Conservation (phyloP, 331 rosid species). For the Cydonia oblonga region DNA sequence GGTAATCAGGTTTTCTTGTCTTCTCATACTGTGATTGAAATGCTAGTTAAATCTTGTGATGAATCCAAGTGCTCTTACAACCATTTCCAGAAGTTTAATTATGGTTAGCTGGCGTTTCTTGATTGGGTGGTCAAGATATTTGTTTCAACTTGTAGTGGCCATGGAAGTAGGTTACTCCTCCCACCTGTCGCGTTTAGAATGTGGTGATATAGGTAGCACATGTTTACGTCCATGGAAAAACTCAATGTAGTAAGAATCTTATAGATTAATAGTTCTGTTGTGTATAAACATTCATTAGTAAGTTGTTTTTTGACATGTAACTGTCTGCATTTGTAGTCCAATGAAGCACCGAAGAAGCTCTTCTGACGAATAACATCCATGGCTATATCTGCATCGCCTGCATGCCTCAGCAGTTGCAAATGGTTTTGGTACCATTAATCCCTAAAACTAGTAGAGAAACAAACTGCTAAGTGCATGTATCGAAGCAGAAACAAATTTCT, state of each 20-base stretch:
- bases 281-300: neutral
- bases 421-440: slow-evolving; percentile 59
- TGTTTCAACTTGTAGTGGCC: neutral
- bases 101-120: neutral
- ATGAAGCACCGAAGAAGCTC: slow-evolving; percentile 15
- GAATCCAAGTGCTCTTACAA: neutral
- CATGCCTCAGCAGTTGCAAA: slow-evolving; percentile 20
- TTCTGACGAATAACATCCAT: slow-evolving; percentile 37
- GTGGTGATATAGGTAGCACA: neutral
- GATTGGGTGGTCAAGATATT: neutral
- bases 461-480: slow-evolving; percentile 18
- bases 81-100: neutral
- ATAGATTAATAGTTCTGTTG: neutral
- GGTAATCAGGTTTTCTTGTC: neutral
- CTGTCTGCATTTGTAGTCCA: slow-evolving; percentile 28
- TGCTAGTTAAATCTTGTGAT: neutral
- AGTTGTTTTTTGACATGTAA: slow-evolving; percentile 11
- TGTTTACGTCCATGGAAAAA: neutral
- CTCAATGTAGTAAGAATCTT: neutral
- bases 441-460: slow-evolving; percentile 15
- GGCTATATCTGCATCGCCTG: slow-evolving; percentile 23
- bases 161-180: neutral
- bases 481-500: slow-evolving; percentile 11
- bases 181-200: neutral
- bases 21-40: neutral